A percentile compares a stretch with the other conserved stretches of the same genome.
phyloP scores from a whole-genome alignment of 495 filamentous ascomycete genomes.

The Neurospora cerealis region DNA sequence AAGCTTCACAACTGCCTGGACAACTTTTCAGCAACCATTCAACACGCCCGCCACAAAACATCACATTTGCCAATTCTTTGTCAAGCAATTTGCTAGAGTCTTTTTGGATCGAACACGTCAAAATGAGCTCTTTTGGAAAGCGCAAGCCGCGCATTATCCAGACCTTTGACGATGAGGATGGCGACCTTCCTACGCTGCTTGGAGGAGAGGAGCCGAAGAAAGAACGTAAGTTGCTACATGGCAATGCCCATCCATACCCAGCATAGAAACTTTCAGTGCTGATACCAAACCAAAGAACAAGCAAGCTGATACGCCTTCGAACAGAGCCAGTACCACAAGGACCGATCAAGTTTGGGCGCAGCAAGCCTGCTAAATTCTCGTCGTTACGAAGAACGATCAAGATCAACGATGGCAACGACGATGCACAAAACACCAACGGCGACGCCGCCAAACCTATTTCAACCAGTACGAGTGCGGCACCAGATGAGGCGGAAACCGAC shows the following conservation, averaged over 20 bases:
- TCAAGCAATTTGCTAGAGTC: neutral
- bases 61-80: neutral
- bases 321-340: constrained; percentile 22
- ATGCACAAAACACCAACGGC: neutral
- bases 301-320: constrained; percentile 26
- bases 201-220: constrained; percentile 23
- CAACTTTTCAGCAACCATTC: neutral
- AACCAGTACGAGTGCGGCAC: constrained; percentile 8
- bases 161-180: constrained; percentile 54
- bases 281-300: constrained; percentile 20
- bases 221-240: constrained; percentile 18
- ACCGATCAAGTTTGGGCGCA: constrained; percentile 32
- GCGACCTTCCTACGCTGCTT: constrained; percentile 15
- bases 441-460: neutral
- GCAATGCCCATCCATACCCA: neutral
- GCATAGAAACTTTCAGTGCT: constrained; percentile 15
- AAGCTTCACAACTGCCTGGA: neutral
- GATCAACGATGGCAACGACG: constrained; percentile 25
- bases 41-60: neutral
- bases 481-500: constrained; percentile 25
- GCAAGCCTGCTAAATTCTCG: constrained; percentile 41
- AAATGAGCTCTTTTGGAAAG: constrained; percentile 56
- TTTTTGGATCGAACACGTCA: neutral
- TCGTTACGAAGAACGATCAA: constrained; percentile 40
- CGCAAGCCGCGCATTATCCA: constrained; percentile 68